phyloP scores from a whole-genome alignment of 495 filamentous ascomycete species.

The Aspergillus bertholletiae region DNA sequence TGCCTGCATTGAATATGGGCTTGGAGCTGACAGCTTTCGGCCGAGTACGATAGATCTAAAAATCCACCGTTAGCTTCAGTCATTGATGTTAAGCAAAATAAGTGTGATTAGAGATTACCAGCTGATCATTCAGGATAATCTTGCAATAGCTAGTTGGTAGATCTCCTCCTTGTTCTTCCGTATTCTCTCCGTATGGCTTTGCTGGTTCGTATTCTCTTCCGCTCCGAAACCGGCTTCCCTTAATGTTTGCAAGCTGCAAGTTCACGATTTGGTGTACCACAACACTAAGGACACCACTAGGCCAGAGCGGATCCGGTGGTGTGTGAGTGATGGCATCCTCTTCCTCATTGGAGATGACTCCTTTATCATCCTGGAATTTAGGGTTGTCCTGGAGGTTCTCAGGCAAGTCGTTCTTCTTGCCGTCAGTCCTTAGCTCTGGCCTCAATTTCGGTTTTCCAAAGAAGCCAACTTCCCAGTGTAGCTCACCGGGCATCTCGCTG shows the following conservation, averaged over 20 bases:
- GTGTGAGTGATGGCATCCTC: constrained; percentile 87
- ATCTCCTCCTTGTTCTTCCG: constrained; percentile 71
- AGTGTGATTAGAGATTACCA: constrained; percentile 42
- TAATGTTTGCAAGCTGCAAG: constrained; percentile 79
- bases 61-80: not conserved
- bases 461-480: constrained; percentile 95
- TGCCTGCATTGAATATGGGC: constrained; percentile 95
- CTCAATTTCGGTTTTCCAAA: constrained; percentile 87
- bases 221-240: constrained; percentile 54
- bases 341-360: constrained; percentile 64
- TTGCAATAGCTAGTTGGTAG: constrained; percentile 90
- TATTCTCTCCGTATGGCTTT: constrained; percentile 76
- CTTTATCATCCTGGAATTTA: constrained; percentile 85
- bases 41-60: constrained; percentile 77
- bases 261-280: constrained; percentile 95
- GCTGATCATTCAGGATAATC: constrained; percentile 81
- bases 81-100: not conserved
- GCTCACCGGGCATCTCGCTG: constrained; percentile 84
- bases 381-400: constrained; percentile 65
- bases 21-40: constrained; percentile 87
- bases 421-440: constrained; percentile 77
- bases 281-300: constrained; percentile 77
- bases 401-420: constrained; percentile 75
- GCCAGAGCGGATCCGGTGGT: constrained; percentile 91
- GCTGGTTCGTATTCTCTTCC: constrained; percentile 89